Evolutionary conservation across 805 yeast species (phyloP).

Genomic region (Myxozyma sirexii): DNA sequence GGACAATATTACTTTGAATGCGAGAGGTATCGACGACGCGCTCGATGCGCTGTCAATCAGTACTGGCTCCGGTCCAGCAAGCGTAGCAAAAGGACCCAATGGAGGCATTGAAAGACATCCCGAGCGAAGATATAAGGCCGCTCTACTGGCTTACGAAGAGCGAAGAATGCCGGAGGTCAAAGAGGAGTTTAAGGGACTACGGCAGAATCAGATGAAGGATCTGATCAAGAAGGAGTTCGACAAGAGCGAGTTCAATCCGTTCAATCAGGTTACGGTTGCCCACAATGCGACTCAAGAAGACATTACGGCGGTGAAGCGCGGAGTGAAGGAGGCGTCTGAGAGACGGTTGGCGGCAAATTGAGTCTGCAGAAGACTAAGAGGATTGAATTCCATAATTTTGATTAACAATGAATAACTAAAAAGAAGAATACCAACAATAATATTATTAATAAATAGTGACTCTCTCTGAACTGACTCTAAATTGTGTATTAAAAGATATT

Average conservation of each 20-base stretch:
- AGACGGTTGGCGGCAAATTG: constrained; percentile 35
- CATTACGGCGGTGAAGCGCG: constrained; percentile 50
- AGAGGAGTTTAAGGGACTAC: constrained; percentile 76
- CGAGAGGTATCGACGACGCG: constrained; percentile 76
- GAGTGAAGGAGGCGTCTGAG: constrained; percentile 56
- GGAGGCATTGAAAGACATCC: constrained; percentile 78
- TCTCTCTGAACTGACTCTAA: too few species aligned
- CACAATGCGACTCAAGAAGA: constrained; percentile 66
- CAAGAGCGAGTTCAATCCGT: constrained; percentile 78
- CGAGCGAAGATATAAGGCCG: constrained; percentile 85
- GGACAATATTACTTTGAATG: constrained; percentile 50
- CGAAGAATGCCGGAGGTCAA: constrained; percentile 69
- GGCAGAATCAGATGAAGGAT: constrained; percentile 77
- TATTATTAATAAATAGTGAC: too few species aligned
- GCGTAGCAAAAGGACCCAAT: constrained; percentile 17
- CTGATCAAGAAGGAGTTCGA: constrained; percentile 77
- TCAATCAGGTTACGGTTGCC: constrained; percentile 70
- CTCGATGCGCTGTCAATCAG: constrained; percentile 70
- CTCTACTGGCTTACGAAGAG: constrained; percentile 70
- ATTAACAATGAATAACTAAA: too few species aligned
- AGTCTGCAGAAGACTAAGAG: too few species aligned
- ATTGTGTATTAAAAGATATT: too few species aligned
- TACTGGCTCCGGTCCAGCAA: constrained; percentile 48
- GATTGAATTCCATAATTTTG: too few species aligned
- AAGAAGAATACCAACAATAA: not conserved